phyloP scores from a whole-genome alignment of 164 flowering plant genomes.

The Malania oleifera region DNA sequence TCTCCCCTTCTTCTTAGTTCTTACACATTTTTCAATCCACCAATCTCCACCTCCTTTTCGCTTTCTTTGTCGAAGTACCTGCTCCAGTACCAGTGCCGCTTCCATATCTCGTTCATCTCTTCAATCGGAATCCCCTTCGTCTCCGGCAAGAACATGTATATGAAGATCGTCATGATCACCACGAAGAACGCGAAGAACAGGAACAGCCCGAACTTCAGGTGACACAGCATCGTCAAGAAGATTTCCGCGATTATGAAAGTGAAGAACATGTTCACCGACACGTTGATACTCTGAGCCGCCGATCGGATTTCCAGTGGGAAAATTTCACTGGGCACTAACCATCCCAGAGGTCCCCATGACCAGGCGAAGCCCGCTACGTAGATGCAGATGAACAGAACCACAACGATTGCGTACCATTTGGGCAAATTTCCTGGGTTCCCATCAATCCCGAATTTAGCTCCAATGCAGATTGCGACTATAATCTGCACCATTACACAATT shows the following conservation, averaged over 20 bases:
- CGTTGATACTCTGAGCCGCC: slow-evolving; percentile 77
- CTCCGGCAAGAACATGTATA: slow-evolving; percentile 70
- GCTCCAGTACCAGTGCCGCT: slow-evolving; percentile 75
- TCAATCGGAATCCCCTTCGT: slow-evolving; percentile 79
- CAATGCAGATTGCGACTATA: slow-evolving; percentile 50
- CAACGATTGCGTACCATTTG: slow-evolving; percentile 58
- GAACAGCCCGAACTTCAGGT: slow-evolving; percentile 79
- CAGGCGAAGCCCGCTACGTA: slow-evolving; percentile 81
- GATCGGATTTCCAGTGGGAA: slow-evolving; percentile 87
- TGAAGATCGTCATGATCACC: slow-evolving; percentile 49
- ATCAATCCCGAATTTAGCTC: slow-evolving; percentile 48
- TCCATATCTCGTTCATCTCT: slow-evolving; percentile 73
- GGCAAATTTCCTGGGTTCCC: slow-evolving; percentile 49
- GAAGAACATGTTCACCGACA: slow-evolving; percentile 82
- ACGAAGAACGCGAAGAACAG: slow-evolving; percentile 72
- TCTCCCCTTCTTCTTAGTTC: no score
- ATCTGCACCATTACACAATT: slow-evolving; percentile 25
- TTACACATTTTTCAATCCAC: no score
- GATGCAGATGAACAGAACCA: slow-evolving; percentile 70
- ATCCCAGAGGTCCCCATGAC: slow-evolving; percentile 95
- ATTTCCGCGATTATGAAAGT: slow-evolving; percentile 69
- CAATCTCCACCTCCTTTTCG: no score
- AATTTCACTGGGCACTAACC: slow-evolving; percentile 86
- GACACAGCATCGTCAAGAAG: slow-evolving; percentile 79
- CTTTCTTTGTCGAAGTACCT: slow-evolving; percentile 36